Base-by-base conservation (phyloP, 2,329 filamentous ascomycete genomes). In the Curvularia sp. region DNA sequence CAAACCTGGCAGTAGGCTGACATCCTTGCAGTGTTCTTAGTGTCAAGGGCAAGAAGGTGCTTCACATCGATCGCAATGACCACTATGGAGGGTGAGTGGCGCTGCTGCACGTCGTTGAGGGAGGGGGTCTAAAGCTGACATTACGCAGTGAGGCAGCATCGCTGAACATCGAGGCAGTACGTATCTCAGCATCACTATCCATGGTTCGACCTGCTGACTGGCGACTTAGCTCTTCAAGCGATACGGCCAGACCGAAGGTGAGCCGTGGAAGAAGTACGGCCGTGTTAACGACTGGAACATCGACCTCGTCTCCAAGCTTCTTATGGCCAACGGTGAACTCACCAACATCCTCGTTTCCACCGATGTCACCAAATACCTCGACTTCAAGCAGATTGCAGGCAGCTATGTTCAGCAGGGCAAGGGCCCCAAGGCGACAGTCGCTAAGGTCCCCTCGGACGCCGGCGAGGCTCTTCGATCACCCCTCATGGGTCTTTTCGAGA, bases 271-370 rank as follows among this genome's bases (percentile, higher is more conserved):
- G 84, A 93, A 97, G 81, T 98, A 97, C 79, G 94, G 94, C 72
- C 90, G 95, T 60, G 84, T 89, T 77, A 97, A 97, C 82, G 94
- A 98, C 86, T 99, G 95, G 95, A 98, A 97, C 84, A 96, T 99
- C 80, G 96, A 99, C 78, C 86, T 99, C 61, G 93, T 99, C 48
- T 94, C 95, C 69, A 99, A 99, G 86, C 89, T 99, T 74, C 87
- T 99, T 79, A 98, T 99, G 93, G 93, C 94, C 60, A 97, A 96
- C 64, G 95, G 95, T 79, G 94, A 99, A 82, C 85, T 99, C 77
- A 98, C 94, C 78, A 98, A 98, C 82, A 97, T 99, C 75, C 88
- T 99, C 76, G 93, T 97, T 64, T 97, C 93, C 50, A 98, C 94
- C 80, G 93, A 97, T 62, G 81, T 83, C 59, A 83, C 81, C 55